phyloP scores from a whole-genome alignment of 768 basidiomycete species.

The Lactarius indigo region DNA sequence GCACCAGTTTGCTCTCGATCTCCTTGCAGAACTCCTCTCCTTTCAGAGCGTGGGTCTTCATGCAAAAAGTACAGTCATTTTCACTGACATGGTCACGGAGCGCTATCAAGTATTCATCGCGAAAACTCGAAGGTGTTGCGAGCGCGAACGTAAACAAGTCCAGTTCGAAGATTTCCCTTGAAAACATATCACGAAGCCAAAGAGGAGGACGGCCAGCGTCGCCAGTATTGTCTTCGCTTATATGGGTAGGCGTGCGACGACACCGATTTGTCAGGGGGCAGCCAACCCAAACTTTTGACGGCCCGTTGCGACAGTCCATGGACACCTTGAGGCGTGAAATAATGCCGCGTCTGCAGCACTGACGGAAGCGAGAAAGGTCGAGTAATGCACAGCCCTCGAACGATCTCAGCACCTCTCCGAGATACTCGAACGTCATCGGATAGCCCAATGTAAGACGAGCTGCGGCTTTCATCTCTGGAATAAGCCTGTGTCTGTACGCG shows the following conservation, averaged over 20 bases:
- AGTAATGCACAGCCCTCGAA: background rate
- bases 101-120: background rate
- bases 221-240: background rate
- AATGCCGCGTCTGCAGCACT: background rate
- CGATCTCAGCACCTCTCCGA: conserved; percentile 21
- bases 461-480: background rate
- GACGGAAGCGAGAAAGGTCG: background rate
- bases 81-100: background rate
- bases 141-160: background rate
- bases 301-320: background rate
- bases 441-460: background rate
- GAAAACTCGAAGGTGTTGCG: background rate
- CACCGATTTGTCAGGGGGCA: background rate
- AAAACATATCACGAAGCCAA: background rate
- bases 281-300: background rate
- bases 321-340: background rate
- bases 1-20: background rate
- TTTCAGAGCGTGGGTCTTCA: background rate
- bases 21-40: background rate
- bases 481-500: background rate
- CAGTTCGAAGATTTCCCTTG: background rate
- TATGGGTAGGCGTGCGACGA: too few relatives aligned
- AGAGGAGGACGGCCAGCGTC: background rate
- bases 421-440: background rate
- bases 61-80: background rate